Evolutionary conservation across 108 stramenopile species (phyloP), one percentile per base, ranked within the genome.

Genomic region (Cyclotella baltica): DNA sequence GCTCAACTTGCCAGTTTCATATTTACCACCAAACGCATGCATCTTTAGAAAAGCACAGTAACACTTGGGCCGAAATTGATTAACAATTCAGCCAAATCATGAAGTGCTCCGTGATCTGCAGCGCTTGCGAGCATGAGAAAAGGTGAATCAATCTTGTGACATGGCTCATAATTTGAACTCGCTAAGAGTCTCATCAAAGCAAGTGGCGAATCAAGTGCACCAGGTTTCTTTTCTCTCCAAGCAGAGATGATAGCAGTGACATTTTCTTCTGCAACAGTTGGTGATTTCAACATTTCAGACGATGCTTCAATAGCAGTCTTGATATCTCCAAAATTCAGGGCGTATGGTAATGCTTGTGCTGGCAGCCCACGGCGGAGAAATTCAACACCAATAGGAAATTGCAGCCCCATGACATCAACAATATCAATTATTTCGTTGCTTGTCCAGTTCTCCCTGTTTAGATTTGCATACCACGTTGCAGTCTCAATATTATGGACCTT

Each of bases 1-100:
- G 40, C 13, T 55, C 53, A 55, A 23, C 19, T 6, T 23, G 20
- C 19, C 20, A 6, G 5, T n/a, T 19, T n/a, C 19, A 55, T n/a
- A 55, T 9, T 55, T 55, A 23, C 53, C 19, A 6, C 53, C 23
- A 55, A 23, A 55, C 6, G 23, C 23, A 30, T 61, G 9, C 11
- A 61, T 61, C 29, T 33, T 61, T 30, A 61, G 33, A 31, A 61
- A 61, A 19, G 59, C n/a, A n/a, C 59, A 28, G 30, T 31, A 61
- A 61, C 59, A 61, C 23, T 61, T 61, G 59, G 59, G 20, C 59
- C 59, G 30, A 61, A 61, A 30, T 61, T 61, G 28, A 61, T 61
- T 28, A 61, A 5, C 59, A 61, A 61, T 61, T 16, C 59, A 8
- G 30, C 30, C 59, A 61, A 31, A 6, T 61, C 59, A 22, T 22